Base-by-base conservation (phyloP, 257 asterid species). In the Nicotiana attenuata region DNA sequence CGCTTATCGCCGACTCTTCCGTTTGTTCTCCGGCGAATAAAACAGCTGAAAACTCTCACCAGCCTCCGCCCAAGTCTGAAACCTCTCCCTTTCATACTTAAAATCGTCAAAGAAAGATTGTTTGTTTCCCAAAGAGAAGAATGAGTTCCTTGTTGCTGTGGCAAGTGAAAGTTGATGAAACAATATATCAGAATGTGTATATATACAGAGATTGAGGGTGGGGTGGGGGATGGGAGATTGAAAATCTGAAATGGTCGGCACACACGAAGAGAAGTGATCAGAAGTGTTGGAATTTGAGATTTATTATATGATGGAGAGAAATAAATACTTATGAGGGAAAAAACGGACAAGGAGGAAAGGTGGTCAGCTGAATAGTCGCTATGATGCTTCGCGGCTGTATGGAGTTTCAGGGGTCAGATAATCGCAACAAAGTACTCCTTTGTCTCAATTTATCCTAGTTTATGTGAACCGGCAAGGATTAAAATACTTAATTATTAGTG, bases 11-110 rank as follows among this genome's bases (percentile, higher is more conserved):
- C 61, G 16, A 38, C 41, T 47, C 84, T 29, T 16, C 82, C 75
- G 22, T 83, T 77, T 4, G 80, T 14, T n/a, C 86, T 89, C 59
- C 90, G 83, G 65, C 28, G 73, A 83, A 87, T 10, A 67, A 86
- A 85, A 76, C 91, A 78, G 13, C 80, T 84, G 87, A 90, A 86
- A 63, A 85, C 81, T 80, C 82, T 89, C 65, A 87, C 88, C 10
- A 84, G 78, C 76, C 65, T 90, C 73, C 81, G 84, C 2, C 92
- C 87, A 3, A 92, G 83, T 81, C 77, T 85, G 76, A 90, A 87
- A 7, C 94, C 95, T 84, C 89, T 85, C 53, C 20, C 33, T 82
- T 65, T 86, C 97, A 90, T 87, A 5, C 78, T 71, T 45, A 45
- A 41, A 69, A 16, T 68, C 3, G 47, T n/a, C 55, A n/a, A 9